Evolutionary conservation across 352 stramenopile species (phyloP).

Genomic region (Phytophthora lateralis): DNA sequence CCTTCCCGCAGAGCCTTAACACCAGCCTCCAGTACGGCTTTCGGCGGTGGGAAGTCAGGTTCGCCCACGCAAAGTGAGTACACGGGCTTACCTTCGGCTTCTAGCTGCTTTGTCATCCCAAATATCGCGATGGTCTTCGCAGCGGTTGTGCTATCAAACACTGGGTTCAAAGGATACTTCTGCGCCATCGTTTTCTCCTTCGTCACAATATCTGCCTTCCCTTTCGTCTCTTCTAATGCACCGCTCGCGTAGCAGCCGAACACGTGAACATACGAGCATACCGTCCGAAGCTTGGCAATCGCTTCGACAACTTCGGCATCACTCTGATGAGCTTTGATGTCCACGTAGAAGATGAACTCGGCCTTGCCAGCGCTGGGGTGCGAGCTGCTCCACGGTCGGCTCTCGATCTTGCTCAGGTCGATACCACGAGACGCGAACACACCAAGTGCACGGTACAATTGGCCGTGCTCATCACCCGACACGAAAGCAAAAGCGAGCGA

Average conservation of each 20-base stretch:
- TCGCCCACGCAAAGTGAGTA: conserved; percentile 95
- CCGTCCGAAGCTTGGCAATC: conserved; percentile 70
- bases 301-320: conserved; percentile 72
- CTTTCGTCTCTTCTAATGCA: neutral
- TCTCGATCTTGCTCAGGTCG: conserved; percentile 76
- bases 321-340: conserved; percentile 62
- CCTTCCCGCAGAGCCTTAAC: conserved; percentile 62
- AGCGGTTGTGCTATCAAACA: conserved; percentile 82
- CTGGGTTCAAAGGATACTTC: conserved; percentile 71
- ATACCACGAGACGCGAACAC: conserved; percentile 69
- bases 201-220: neutral
- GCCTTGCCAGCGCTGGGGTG: conserved; percentile 39
- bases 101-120: conserved; percentile 93
- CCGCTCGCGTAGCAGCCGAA: conserved; percentile 83
- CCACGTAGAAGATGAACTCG: conserved; percentile 78
- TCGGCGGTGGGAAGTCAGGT: conserved; percentile 93
- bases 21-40: conserved; percentile 90
- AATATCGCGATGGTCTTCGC: conserved; percentile 95
- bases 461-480: conserved; percentile 58
- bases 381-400: conserved; percentile 47
- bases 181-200: conserved; percentile 45
- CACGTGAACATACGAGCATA: conserved; percentile 83
- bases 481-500: conserved; percentile 77
- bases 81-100: conserved; percentile 91
- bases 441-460: conserved; percentile 66